Evolutionary conservation across 108 stramenopile genomes (phyloP).

Genomic region (Nannochloropsis gaditana): DNA sequence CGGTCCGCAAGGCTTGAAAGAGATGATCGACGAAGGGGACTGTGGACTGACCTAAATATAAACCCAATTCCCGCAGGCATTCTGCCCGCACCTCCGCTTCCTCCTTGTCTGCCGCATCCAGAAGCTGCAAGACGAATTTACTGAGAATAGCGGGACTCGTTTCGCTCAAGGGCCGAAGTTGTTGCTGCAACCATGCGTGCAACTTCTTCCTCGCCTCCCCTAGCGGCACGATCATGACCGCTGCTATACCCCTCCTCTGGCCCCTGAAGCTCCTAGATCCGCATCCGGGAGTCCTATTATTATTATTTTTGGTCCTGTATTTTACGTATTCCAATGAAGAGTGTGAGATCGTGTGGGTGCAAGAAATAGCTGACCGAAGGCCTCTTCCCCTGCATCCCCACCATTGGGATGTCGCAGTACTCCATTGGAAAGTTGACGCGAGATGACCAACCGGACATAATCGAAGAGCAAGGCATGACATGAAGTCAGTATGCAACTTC

Average conservation of each 20-base stretch:
- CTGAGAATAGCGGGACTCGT: background rate
- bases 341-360: no score
- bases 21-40: background rate
- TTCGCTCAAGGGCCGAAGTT: constrained; percentile 2
- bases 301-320: no score
- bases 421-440: no score
- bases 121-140: constrained; percentile 3
- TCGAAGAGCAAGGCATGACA: no score
- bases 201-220: background rate
- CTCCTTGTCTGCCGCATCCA: constrained; percentile 11
- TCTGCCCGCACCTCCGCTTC: background rate
- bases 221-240: background rate
- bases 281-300: no score
- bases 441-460: no score
- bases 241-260: background rate
- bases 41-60: background rate
- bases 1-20: background rate
- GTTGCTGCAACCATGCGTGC: background rate
- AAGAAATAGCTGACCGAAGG: no score
- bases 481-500: no score
- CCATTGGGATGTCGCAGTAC: no score
- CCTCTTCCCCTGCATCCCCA: no score
- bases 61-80: constrained; percentile 9
- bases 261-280: no score
- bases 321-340: no score